phyloP scores from a whole-genome alignment of 2,329 filamentous ascomycete genomes.

The Diaporthe capsici region DNA sequence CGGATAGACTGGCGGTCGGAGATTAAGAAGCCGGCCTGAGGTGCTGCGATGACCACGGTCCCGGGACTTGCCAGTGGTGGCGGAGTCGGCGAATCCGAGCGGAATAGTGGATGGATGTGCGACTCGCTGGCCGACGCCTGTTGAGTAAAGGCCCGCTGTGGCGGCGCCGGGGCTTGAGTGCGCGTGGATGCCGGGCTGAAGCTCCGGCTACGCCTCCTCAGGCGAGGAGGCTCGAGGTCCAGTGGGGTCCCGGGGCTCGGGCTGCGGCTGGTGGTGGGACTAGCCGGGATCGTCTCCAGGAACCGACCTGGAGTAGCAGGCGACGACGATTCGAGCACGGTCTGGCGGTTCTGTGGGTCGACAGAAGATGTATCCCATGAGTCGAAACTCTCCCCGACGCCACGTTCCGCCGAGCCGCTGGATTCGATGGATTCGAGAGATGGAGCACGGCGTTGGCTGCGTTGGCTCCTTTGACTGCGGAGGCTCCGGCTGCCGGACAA shows the following conservation, averaged over 20 bases:
- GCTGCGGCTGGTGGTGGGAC: slow-evolving; percentile 74
- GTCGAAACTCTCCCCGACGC: slow-evolving; percentile 76
- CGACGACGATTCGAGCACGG: slow-evolving; percentile 65
- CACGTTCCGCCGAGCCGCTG: slow-evolving; percentile 49
- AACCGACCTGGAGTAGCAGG: slow-evolving; percentile 61
- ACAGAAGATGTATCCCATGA: slow-evolving; percentile 82
- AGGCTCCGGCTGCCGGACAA: slow-evolving; percentile 58
- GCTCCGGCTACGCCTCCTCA: slow-evolving; percentile 60
- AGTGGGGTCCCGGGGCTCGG: slow-evolving; percentile 73
- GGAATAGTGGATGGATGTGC: slow-evolving; percentile 84
- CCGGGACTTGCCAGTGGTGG: slow-evolving; percentile 77
- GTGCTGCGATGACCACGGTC: slow-evolving; percentile 79
- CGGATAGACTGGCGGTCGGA: slow-evolving; percentile 65
- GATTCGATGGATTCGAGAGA: slow-evolving; percentile 64
- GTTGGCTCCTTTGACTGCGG: slow-evolving; percentile 31
- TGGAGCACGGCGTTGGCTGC: slow-evolving; percentile 53
- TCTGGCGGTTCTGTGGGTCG: slow-evolving; percentile 72
- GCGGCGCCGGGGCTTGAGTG: slow-evolving; percentile 49
- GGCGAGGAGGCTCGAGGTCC: slow-evolving; percentile 67
- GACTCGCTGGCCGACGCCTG: slow-evolving; percentile 66
- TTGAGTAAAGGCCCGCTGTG: slow-evolving; percentile 51
- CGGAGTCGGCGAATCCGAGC: slow-evolving; percentile 78
- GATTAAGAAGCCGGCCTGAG: slow-evolving; percentile 76
- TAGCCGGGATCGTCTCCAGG: slow-evolving; percentile 80
- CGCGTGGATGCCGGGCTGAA: slow-evolving; percentile 60